These are phyloP conservation scores for Crotalaria pallida DNA, from an alignment of 306 rosid genomes.

Conservation along the genomic window DNA sequence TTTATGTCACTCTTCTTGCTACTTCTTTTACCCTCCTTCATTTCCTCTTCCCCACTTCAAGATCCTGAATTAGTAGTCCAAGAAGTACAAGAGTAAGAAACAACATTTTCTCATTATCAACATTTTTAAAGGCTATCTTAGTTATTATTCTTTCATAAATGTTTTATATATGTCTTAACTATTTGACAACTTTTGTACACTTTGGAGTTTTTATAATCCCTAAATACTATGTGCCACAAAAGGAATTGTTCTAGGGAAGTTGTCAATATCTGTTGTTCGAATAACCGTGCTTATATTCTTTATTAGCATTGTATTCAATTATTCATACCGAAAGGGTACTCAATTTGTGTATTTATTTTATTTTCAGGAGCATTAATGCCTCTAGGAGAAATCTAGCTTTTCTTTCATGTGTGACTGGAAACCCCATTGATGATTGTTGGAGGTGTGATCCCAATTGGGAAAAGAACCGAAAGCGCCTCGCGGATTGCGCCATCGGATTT, in stretches of 20 bases:
- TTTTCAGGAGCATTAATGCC: slow-evolving; percentile 63
- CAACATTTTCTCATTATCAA: background rate
- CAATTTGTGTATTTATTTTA: background rate
- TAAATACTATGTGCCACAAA: no score
- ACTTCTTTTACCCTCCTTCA: slow-evolving; percentile 33
- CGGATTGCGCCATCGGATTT: slow-evolving; percentile 81
- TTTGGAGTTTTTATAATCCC: no score
- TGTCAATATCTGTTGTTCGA: no score
- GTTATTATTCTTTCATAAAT: no score
- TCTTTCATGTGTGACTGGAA: slow-evolving; percentile 69
- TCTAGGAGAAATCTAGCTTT: slow-evolving; percentile 61
- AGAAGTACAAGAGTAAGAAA: slow-evolving; percentile 58
- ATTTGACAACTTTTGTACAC: no score
- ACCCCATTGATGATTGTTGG: slow-evolving; percentile 97
- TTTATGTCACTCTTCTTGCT: slow-evolving; percentile 25
- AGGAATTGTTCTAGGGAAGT: no score
- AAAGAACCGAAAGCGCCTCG: slow-evolving; percentile 57
- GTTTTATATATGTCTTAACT: no score
- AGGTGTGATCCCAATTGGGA: slow-evolving; percentile 79
- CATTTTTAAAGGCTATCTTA: background rate
- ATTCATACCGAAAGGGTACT: background rate
- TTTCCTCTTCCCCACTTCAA: slow-evolving; percentile 53
- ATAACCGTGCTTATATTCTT: background rate
- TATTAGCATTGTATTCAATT: background rate
- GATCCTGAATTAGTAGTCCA: slow-evolving; percentile 59